Conservation (phyloP, 1,139 yeast genomes). For the Arxiozyma bovina region DNA sequence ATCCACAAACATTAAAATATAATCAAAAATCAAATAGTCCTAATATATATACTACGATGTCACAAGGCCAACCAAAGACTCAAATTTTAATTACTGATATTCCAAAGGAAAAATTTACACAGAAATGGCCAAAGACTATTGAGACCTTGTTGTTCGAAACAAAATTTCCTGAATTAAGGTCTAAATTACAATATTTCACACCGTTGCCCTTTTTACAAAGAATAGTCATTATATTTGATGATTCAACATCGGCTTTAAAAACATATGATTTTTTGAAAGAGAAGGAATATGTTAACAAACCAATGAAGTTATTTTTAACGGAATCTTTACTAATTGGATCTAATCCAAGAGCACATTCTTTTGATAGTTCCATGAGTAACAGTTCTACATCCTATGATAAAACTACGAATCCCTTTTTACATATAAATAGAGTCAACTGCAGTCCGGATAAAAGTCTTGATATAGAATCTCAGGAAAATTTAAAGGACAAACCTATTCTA, state of each 20-base stretch:
- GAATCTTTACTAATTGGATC: conserved; percentile 20
- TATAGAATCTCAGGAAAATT: background rate
- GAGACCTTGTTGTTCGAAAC: conserved; percentile 18
- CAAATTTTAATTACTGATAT: conserved; percentile 29
- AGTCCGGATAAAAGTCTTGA: background rate
- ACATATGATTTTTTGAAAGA: conserved; percentile 18
- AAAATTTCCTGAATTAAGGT: conserved; percentile 18
- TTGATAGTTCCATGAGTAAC: conserved; percentile 6
- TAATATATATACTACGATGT: conserved; percentile 2
- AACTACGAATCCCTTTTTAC: conserved; percentile 4
- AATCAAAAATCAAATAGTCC: background rate
- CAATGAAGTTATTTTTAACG: conserved; percentile 21
- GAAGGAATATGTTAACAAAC: conserved; percentile 1
- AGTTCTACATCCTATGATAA: background rate
- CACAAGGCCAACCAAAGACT: conserved; percentile 8
- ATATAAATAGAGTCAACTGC: background rate
- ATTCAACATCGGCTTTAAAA: conserved; percentile 18
- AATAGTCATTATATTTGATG: conserved; percentile 24
- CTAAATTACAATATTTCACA: conserved; percentile 22
- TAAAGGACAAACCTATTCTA: conserved; percentile 15
- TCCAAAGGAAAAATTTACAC: conserved; percentile 19
- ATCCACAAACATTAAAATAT: background rate
- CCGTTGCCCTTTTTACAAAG: conserved; percentile 28
- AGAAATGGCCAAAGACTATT: conserved; percentile 24
- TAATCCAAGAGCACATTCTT: conserved; percentile 17